Conservation (phyloP, 2,329 filamentous ascomycete genomes). For the Phaeophleospora eucalypticola region DNA sequence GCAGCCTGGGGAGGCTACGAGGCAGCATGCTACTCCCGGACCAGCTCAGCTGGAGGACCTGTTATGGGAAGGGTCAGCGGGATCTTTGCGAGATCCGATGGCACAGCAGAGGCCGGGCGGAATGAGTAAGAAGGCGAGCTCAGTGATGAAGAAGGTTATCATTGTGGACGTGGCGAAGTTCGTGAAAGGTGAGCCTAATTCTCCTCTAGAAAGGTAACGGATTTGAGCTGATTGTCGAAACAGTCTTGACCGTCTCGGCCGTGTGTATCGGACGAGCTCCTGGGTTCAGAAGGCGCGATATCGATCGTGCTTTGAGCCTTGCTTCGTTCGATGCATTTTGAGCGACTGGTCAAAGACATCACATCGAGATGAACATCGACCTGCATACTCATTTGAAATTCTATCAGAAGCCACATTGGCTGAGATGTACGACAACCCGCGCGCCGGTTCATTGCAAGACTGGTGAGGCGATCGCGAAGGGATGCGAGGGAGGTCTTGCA, state of each 20-base stretch:
- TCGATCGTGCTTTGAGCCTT: slow-evolving; percentile 39
- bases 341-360: too few species aligned
- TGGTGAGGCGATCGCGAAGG: too few species aligned
- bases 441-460: too few species aligned
- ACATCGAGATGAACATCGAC: too few species aligned
- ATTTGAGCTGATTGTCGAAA: slow-evolving; percentile 8
- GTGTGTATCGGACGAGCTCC: slow-evolving; percentile 44
- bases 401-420: too few species aligned
- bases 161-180: slow-evolving; percentile 43
- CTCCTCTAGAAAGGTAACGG: neutral
- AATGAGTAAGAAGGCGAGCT: slow-evolving; percentile 1
- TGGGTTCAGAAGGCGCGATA: slow-evolving; percentile 41
- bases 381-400: too few species aligned
- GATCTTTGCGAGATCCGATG: slow-evolving; percentile 2
- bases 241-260: slow-evolving; percentile 32
- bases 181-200: slow-evolving; percentile 38
- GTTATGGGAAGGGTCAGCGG: neutral
- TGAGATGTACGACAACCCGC: too few species aligned
- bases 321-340: slow-evolving; percentile 24
- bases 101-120: neutral
- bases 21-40: slow-evolving; percentile 4
- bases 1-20: slow-evolving; percentile 16
- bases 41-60: slow-evolving; percentile 2
- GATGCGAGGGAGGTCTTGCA: too few species aligned
- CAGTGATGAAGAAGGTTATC: slow-evolving; percentile 32